Evolutionary conservation across 345 rosid species (phyloP), one percentile per base, ranked within the genome.

Genomic region (Hibiscus mutabilis): DNA sequence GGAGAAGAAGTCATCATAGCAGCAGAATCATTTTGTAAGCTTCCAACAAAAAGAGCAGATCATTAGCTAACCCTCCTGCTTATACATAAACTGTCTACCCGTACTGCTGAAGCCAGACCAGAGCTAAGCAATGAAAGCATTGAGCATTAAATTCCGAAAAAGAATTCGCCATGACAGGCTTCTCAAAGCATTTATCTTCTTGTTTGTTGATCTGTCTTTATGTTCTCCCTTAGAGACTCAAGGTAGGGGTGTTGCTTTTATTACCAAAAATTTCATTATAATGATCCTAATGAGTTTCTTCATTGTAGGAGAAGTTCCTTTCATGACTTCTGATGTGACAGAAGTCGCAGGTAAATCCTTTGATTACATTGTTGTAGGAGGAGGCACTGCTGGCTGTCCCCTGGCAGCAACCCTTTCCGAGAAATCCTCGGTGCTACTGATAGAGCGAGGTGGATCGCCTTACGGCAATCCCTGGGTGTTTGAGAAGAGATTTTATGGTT

Each of bases 381-480:
- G 92, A 25, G 95, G 98, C 64, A 84, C 96, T 5, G 79, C 96
- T 0, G 89, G 93, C 27, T 87, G 96, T 52, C 84, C 92, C 24
- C 75, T 91, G 8, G 92, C 92, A 4, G 84, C 97, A 1, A 93
- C 91, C 5, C 79, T 89, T 12, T 88, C 89, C 0, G 81, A 86
- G 73, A 83, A 80, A 14, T 89, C 78, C 82, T 81, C 92, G 9
- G 93, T 87, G 60, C 79, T 89, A 3, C 19, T 91, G 80, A 70
- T 88, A 4, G 96, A 89, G 74, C 86, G 89, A 3, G 93, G 93
- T 1, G 83, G 86, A 33, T 91, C 90, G 0, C 91, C 93, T 19
- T 86, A 60, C 56, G 91, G 85, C 49, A 84, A 86, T 59, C 93
- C 96, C 3, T 51, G 75, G 51, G 70, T 89, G 18, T 70, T 71